A percentile compares a stretch with the other conserved stretches of the same genome.
phyloP scores from a whole-genome alignment of 352 stramenopile genomes.

The Nothophytophthora sp. region DNA sequence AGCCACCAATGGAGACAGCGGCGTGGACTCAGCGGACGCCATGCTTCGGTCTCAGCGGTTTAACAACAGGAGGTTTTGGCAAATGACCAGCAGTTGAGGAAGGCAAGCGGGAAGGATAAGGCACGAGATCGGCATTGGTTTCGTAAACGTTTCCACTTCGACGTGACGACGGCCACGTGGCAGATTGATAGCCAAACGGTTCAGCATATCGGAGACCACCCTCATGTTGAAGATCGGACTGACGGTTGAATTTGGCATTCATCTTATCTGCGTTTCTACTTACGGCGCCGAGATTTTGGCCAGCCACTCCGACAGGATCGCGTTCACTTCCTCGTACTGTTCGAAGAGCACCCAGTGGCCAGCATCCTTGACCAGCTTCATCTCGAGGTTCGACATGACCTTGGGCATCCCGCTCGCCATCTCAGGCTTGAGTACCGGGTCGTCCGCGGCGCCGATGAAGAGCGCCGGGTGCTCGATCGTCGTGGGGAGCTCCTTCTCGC shows the following conservation, averaged over 20 bases:
- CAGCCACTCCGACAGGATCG: slow-evolving; percentile 40
- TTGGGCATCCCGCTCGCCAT: slow-evolving; percentile 41
- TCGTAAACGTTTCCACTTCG: no score
- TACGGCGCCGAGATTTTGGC: slow-evolving; percentile 22
- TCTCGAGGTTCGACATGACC: slow-evolving; percentile 39
- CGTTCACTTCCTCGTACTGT: slow-evolving; percentile 37
- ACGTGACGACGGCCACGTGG: no score
- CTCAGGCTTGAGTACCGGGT: slow-evolving; percentile 46
- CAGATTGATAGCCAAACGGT: no score
- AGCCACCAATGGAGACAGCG: slow-evolving; percentile 17
- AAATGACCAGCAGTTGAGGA: neutral
- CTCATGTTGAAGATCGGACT: slow-evolving; percentile 2
- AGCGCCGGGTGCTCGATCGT: slow-evolving; percentile 42
- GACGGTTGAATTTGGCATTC: slow-evolving; percentile 1
- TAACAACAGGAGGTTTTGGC: neutral
- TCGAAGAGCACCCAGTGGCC: slow-evolving; percentile 46
- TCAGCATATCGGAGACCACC: no score
- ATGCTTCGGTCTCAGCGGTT: neutral
- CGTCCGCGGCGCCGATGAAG: slow-evolving; percentile 41
- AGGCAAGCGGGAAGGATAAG: no score
- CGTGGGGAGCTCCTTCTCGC: slow-evolving; percentile 27
- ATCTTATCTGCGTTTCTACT: neutral
- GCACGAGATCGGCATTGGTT: no score
- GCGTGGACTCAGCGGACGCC: slow-evolving; percentile 3
- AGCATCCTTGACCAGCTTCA: slow-evolving; percentile 35